Evolutionary conservation across 2,329 filamentous ascomycete species (phyloP).

Genomic region (Aureobasidium leucospermi): DNA sequence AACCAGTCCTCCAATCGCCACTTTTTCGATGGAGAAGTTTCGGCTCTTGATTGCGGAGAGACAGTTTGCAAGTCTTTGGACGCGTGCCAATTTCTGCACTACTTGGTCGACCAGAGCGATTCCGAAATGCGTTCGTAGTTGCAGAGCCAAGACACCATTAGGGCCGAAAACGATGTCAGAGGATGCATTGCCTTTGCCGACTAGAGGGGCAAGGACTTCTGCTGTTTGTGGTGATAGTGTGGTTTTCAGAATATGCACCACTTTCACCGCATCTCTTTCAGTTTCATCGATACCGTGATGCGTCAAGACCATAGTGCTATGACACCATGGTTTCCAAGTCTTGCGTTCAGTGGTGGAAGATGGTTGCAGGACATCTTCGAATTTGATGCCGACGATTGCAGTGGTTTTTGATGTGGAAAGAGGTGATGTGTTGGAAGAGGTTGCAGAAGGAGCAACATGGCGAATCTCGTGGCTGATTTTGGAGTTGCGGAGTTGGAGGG

Average conservation of each 20-base stretch:
- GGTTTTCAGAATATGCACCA: constrained; percentile 35
- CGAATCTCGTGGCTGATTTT: constrained; percentile 19
- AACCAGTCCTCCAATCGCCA: constrained; percentile 55
- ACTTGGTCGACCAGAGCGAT: constrained; percentile 53
- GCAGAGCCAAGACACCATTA: constrained; percentile 57
- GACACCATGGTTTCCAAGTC: constrained; percentile 7
- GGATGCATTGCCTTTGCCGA: constrained; percentile 39
- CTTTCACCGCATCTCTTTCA: constrained; percentile 13
- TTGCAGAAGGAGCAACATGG: not conserved
- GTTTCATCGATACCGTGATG: constrained; percentile 18
- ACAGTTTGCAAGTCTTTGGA: constrained; percentile 65
- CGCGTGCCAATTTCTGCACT: constrained; percentile 53
- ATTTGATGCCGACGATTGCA: constrained; percentile 14
- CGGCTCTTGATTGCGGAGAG: constrained; percentile 57
- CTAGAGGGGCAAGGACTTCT: constrained; percentile 31
- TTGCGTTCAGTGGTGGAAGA: not conserved
- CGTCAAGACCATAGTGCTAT: constrained; percentile 19
- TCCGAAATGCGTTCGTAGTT: constrained; percentile 53
- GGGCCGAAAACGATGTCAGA: constrained; percentile 56
- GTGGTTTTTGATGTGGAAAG: constrained; percentile 13
- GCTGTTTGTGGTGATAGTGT: constrained; percentile 27
- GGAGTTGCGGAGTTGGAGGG: constrained; percentile 19
- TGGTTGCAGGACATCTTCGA: constrained; percentile 6
- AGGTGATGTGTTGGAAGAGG: constrained; percentile 8
- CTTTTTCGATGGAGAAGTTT: constrained; percentile 50